Evolutionary conservation across 1,139 yeast genomes (phyloP).

Genomic region (Ogataea hybrid): DNA sequence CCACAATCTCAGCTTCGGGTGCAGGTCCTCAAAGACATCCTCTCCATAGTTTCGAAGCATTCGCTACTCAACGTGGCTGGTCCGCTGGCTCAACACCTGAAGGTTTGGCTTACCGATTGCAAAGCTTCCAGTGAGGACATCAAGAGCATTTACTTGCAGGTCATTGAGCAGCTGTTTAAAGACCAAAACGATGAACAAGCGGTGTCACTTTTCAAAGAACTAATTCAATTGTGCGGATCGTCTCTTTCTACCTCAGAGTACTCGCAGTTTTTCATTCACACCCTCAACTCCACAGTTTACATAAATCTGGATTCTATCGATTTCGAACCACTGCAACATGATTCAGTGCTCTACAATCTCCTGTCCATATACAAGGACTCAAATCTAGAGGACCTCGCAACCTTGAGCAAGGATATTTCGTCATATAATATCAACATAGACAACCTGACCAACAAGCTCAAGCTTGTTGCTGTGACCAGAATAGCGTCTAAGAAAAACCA

Average conservation of each 20-base stretch:
- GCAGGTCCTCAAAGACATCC: slow-evolving; percentile 21
- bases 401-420: slow-evolving; percentile 15
- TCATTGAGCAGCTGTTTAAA: slow-evolving; percentile 17
- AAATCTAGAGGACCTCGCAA: slow-evolving; percentile 17
- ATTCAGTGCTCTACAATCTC: slow-evolving; percentile 19
- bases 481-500: slow-evolving; percentile 19
- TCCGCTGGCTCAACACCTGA: slow-evolving; percentile 25
- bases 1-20: slow-evolving; percentile 23
- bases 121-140: slow-evolving; percentile 21
- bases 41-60: slow-evolving; percentile 19
- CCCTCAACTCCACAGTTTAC: slow-evolving; percentile 20
- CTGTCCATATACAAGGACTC: slow-evolving; percentile 17
- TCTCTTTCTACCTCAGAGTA: slow-evolving; percentile 16
- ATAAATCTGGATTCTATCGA: slow-evolving; percentile 19
- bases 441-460: slow-evolving; percentile 21
- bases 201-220: slow-evolving; percentile 18
- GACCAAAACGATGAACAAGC: slow-evolving; percentile 24
- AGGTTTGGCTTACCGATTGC: slow-evolving; percentile 22
- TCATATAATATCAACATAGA: slow-evolving; percentile 18
- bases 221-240: slow-evolving; percentile 8
- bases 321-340: slow-evolving; percentile 12
- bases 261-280: slow-evolving; percentile 18
- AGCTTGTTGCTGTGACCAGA: slow-evolving; percentile 20
- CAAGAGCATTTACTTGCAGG: slow-evolving; percentile 12
- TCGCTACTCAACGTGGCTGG: slow-evolving; percentile 20